Conservation (phyloP, 2,329 filamentous ascomycete species). For the Trichoderma atrobrunneum region DNA sequence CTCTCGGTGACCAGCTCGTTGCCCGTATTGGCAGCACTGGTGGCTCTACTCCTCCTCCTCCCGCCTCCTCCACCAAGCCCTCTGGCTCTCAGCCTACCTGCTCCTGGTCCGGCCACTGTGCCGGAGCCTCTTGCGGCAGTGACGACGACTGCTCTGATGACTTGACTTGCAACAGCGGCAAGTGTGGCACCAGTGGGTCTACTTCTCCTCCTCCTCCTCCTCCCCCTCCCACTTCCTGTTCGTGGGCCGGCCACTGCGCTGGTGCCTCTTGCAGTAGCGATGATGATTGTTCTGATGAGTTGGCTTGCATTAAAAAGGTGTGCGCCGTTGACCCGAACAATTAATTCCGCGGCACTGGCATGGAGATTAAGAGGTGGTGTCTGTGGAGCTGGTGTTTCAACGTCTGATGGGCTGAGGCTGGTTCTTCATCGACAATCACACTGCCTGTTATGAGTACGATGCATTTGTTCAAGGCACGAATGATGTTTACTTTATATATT, state of each 20-base stretch:
- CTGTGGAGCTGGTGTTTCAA: neutral
- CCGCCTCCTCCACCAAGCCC: neutral
- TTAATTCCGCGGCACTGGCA: neutral
- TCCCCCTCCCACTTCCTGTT: neutral
- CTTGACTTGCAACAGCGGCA: constrained; percentile 14
- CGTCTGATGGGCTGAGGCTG: neutral
- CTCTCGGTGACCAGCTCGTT: constrained; percentile 47
- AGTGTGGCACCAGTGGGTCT: neutral
- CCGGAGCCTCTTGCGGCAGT: constrained; percentile 3
- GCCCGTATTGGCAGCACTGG: constrained; percentile 27
- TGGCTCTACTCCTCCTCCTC: neutral
- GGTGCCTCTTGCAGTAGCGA: constrained; percentile 7
- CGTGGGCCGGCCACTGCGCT: constrained; percentile 13
- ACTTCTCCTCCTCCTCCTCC: neutral
- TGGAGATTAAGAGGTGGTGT: neutral
- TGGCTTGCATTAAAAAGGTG: constrained; percentile 8
- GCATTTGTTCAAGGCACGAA: neutral
- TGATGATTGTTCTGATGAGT: constrained; percentile 14
- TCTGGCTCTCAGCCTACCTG: neutral
- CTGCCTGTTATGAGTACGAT: neutral
- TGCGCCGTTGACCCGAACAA: constrained; percentile 6
- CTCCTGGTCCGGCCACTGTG: constrained; percentile 16
- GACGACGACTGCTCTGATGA: constrained; percentile 17
- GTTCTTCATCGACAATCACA: neutral
- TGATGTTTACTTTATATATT: neutral